Percentiles rank a stretch among this genome's conserved stretches.
phyloP scores from a whole-genome alignment of 2,329 filamentous ascomycete species.

The Botrytis fabae region DNA sequence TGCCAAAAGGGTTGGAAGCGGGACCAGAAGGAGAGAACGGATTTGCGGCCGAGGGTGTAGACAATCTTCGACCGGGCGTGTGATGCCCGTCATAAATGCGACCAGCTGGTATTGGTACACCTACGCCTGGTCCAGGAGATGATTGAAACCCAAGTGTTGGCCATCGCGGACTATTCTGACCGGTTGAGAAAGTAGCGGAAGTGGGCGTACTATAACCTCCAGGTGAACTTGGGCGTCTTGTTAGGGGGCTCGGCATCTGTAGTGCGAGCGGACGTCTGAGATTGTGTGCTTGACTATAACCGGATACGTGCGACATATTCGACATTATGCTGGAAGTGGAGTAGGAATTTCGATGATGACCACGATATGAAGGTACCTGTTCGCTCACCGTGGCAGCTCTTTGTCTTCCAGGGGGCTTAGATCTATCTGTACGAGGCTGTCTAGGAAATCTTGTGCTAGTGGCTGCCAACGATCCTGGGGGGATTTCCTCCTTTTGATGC shows the following conservation, averaged over 20 bases:
- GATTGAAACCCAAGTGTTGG: conserved; percentile 63
- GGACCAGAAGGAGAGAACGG: conserved; percentile 65
- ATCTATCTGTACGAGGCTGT: conserved; percentile 84
- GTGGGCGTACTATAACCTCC: conserved; percentile 80
- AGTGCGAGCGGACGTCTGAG: conserved; percentile 74
- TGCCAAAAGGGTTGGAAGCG: conserved; percentile 49
- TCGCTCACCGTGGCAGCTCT: conserved; percentile 77
- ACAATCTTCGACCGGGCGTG: conserved; percentile 72
- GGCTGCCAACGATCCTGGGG: conserved; percentile 86
- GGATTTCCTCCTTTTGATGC: conserved; percentile 96
- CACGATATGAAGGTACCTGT: conserved; percentile 67
- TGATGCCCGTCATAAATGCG: conserved; percentile 69
- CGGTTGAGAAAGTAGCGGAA: conserved; percentile 77
- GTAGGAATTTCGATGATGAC: conserved; percentile 78
- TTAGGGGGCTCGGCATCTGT: conserved; percentile 60
- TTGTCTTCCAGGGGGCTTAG: conserved; percentile 72
- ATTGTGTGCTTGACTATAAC: conserved; percentile 52
- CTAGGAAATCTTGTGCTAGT: conserved; percentile 90
- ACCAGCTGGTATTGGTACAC: conserved; percentile 66
- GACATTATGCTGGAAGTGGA: conserved; percentile 87
- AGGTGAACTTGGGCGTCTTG: conserved; percentile 68
- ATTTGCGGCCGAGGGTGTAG: conserved; percentile 74
- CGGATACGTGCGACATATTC: conserved; percentile 68
- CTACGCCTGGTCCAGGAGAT: conserved; percentile 52
- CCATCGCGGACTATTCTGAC: conserved; percentile 75